Base-by-base conservation (phyloP, 306 rosid species). In the Delonix regia region DNA sequence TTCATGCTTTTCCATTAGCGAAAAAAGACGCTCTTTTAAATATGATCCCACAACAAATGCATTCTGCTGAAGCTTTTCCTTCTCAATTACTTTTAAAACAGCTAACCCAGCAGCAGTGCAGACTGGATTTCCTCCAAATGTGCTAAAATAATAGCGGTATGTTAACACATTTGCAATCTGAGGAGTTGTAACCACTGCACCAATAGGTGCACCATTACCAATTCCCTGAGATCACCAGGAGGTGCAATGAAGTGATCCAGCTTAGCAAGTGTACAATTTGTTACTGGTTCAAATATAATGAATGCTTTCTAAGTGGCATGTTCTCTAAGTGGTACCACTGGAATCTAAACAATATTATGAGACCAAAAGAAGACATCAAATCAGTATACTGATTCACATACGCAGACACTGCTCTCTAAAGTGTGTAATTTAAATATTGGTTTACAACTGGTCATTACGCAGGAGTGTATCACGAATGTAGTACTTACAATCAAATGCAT, bases 111-210 rank as follows among this genome's bases (percentile, higher is more conserved):
- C 83, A 19, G 87, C 84, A 24, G 87, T 9, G 36, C 82, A 74
- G 19, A 81, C 87, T 42, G 73, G 87, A 49, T 86, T 86, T 71
- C 90, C 90, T 19, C 87, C 90, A 16, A 86, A 86, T 11, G 90
- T 86, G 84, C 83, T 81, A 81, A 86, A 83, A 45, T 74, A 83
- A 53, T 34, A 30, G 3, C 80, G 60, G 7, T 9, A 6, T 11
- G 79, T 83, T 65, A 86, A 53, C 49, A 83, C 87, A 59, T 83
- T 74, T 2, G 86, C 87, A 39, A 86, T 83, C 78, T 86, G 71
- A 63, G 78, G 87, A 70, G 90, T 83, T 59, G 90, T 86, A 21
- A 86, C 69, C 47, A 86, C 84, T 12, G 86, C 90, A 47, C 90
- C 87, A 70, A 86, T 80, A 18, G 89, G 89, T 15, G 80, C 73